Evolutionary conservation across 1,284 basidiomycete genomes (phyloP).

Genomic region (Hymenochaete sp.): DNA sequence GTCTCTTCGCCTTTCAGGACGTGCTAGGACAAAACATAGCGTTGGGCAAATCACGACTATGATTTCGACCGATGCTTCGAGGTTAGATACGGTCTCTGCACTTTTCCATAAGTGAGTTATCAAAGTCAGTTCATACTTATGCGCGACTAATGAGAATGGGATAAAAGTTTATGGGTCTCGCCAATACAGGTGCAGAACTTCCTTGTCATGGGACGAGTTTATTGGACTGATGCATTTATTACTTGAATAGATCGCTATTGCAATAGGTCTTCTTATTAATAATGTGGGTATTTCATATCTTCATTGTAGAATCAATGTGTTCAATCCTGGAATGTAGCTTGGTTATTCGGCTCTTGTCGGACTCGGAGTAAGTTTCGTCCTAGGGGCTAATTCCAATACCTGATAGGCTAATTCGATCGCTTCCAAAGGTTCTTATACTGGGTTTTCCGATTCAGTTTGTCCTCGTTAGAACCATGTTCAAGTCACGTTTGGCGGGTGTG

Average conservation of each 20-base stretch:
- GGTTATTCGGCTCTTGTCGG: slow-evolving; percentile 68
- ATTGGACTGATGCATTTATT: background rate
- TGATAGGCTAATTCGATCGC: background rate
- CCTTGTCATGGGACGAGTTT: background rate
- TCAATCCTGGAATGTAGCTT: slow-evolving; percentile 32
- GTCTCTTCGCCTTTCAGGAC: slow-evolving; percentile 58
- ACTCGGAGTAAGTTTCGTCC: slow-evolving; percentile 40
- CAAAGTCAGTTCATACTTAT: slow-evolving; percentile 14
- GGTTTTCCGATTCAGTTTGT: slow-evolving; percentile 56
- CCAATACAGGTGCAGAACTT: slow-evolving; percentile 39
- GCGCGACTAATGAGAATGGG: slow-evolving; percentile 6
- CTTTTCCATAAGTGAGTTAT: slow-evolving; percentile 43
- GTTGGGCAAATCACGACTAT: slow-evolving; percentile 66
- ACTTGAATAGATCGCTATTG: slow-evolving; percentile 44
- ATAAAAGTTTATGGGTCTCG: slow-evolving; percentile 42
- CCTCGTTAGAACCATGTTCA: slow-evolving; percentile 58
- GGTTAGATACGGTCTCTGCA: slow-evolving; percentile 40
- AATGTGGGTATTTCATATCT: slow-evolving; percentile 33
- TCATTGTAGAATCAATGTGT: background rate
- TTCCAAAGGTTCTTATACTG: slow-evolving; percentile 39
- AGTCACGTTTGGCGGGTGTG: slow-evolving; percentile 55
- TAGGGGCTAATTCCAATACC: background rate
- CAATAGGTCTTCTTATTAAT: slow-evolving; percentile 54
- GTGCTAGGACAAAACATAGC: slow-evolving; percentile 49
- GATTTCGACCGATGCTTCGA: slow-evolving; percentile 53